Base-by-base conservation (phyloP, 139 green algal genomes). In the Asterochloris erici region DNA sequence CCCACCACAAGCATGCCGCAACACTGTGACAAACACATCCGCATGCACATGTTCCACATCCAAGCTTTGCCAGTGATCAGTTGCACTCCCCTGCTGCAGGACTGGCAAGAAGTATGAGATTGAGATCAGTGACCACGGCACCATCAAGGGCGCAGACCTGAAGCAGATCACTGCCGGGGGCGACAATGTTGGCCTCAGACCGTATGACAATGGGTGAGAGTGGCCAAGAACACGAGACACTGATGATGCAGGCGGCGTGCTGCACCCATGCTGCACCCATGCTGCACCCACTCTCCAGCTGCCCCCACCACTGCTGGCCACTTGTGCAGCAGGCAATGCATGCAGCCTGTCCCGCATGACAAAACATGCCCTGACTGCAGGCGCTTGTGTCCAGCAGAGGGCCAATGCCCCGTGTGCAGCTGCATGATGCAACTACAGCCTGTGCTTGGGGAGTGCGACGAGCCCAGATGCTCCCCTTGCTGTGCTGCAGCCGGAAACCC, bases 31-130 rank as follows among this genome's bases (percentile, higher is more conserved):
- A 2, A 54, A 54, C 38, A 54, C 38, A 54, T 54, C 38, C 6
- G 38, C 38, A 54, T 54, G 38, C 38, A 54, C 38, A 54, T 54
- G 38, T 54, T 54, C 38, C 38, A 54, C 38, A 54, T 54, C 6
- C 38, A 54, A 54, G 38, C 38, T 54, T 54, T 54, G 38, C 38
- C 38, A 54, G 38, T 54, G 38, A 54, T 54, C 38, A 54, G 38
- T 54, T 54, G 38, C 38, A 54, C 6, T 2, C 38, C 38, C 38
- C 38, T 54, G 38, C 6, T 54, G 38, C 38, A 54, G 96, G 79
- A 98, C 93, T 9, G 95, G 94, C 21, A 97, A 96, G 84, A 93
- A 90, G 75, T 99, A 99, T 81, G 86, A 97, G 85, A 79, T 98
- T 14, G 68, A 84, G n/a, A 94, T 98, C 64, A 92, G 82, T 23